Percentiles rank a stretch among this genome's conserved stretches.
These are phyloP conservation scores for Volvariella volvacea DNA, from an alignment of 1,284 basidiomycete species.

Conservation along the genomic window DNA sequence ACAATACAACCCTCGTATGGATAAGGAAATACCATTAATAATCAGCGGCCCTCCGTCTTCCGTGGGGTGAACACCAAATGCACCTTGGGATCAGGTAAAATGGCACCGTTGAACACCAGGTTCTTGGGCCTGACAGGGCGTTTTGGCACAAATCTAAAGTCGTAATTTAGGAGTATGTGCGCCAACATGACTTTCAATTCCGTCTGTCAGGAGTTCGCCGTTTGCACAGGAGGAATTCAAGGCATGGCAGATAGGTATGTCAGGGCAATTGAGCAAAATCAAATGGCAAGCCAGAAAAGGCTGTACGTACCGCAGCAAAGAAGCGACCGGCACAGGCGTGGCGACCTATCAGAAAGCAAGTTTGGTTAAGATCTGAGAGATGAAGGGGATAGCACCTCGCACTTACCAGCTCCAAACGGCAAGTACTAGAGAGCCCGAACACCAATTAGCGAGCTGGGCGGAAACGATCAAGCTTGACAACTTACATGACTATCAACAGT, in stretches of 20 bases:
- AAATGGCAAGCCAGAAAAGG: background rate
- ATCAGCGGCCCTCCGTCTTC: constrained; percentile 8
- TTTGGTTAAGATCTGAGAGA: constrained; percentile 1
- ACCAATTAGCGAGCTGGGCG: constrained; percentile 4
- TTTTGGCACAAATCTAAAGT: constrained; percentile 21
- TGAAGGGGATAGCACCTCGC: too few relatives aligned
- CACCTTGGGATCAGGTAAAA: constrained; percentile 23
- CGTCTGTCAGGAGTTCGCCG: constrained; percentile 17
- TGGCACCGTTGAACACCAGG: constrained; percentile 23
- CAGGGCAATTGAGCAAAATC: background rate
- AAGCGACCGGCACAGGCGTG: constrained; percentile 31
- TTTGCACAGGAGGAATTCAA: too few relatives aligned
- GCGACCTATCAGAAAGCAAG: constrained; percentile 15
- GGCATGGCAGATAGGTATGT: too few relatives aligned
- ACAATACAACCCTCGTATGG: too few relatives aligned
- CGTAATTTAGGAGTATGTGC: constrained; percentile 28
- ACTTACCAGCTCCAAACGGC: constrained; percentile 29
- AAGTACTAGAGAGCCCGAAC: constrained; percentile 22
- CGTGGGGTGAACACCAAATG: constrained; percentile 24
- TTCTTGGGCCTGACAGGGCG: constrained; percentile 20
- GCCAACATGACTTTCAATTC: constrained; percentile 30
- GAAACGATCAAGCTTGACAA: constrained; percentile 5
- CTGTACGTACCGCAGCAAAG: constrained; percentile 28
- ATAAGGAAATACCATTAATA: too few relatives aligned
- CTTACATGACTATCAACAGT: constrained; percentile 25